These are phyloP conservation scores for Paecilomyces niveus DNA, from an alignment of 2,329 filamentous ascomycete species.

Conservation along the genomic window DNA sequence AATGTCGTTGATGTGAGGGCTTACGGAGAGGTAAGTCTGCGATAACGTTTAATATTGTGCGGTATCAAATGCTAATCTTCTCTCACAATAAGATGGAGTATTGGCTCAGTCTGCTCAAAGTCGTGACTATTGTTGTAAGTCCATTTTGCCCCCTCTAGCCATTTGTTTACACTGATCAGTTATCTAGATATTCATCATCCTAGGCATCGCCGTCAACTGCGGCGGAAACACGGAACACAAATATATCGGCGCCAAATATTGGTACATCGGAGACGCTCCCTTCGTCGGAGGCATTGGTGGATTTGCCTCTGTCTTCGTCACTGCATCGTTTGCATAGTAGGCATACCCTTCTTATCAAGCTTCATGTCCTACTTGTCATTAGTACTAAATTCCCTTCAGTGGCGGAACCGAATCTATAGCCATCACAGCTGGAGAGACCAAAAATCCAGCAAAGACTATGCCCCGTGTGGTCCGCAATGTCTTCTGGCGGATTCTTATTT, in stretches of 20 bases:
- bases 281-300: constrained; percentile 60
- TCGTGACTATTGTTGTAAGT: constrained; percentile 35
- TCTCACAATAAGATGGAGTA: constrained; percentile 28
- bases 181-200: constrained; percentile 52
- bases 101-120: constrained; percentile 36
- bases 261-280: constrained; percentile 53
- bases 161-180: background rate
- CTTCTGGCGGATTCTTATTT: constrained; percentile 56
- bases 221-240: constrained; percentile 48
- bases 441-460: constrained; percentile 53
- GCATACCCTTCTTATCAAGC: background rate
- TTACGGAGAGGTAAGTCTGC: constrained; percentile 44
- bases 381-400: constrained; percentile 17
- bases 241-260: constrained; percentile 55
- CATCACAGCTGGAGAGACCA: constrained; percentile 60
- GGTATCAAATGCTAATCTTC: constrained; percentile 1
- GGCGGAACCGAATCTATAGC: constrained; percentile 59
- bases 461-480: constrained; percentile 60
- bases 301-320: constrained; percentile 59
- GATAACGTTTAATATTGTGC: background rate
- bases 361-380: background rate
- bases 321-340: constrained; percentile 54
- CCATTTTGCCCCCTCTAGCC: background rate
- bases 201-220: constrained; percentile 54
- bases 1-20: constrained; percentile 48